phyloP scores from a whole-genome alignment of 306 rosid genomes.

The Gastrolobium bilobum region DNA sequence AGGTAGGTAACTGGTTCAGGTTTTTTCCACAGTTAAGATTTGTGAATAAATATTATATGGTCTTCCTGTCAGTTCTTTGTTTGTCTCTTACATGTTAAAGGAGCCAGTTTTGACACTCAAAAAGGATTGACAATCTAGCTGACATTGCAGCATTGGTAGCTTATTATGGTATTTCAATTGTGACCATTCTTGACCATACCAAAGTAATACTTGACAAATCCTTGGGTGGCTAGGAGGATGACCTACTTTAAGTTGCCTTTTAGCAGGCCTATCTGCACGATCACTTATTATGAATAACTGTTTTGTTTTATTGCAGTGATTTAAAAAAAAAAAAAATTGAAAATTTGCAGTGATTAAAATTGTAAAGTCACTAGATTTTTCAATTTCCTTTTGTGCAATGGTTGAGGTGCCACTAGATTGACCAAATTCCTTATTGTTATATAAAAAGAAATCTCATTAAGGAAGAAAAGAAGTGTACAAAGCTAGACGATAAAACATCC shows the following conservation, averaged over 20 bases:
- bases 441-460: background rate
- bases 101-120: constrained; percentile 13
- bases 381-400: constrained; percentile 23
- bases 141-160: background rate
- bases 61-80: background rate
- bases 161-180: background rate
- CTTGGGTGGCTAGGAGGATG: background rate
- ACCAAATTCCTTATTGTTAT: background rate
- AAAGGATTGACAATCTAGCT: background rate
- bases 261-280: background rate
- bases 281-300: constrained; percentile 17
- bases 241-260: constrained; percentile 6
- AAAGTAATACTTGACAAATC: background rate
- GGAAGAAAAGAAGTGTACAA: background rate
- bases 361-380: background rate
- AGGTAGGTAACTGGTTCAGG: background rate
- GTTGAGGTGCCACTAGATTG: constrained; percentile 4
- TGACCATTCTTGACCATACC: constrained; percentile 20
- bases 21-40: constrained; percentile 10
- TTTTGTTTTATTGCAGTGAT: constrained; percentile 4
- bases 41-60: background rate
- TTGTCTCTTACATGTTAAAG: constrained; percentile 12
- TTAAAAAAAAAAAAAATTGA: background rate
- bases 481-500: background rate
- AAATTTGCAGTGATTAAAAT: background rate